Evolutionary conservation across 2,329 filamentous ascomycete species (phyloP), one percentile per base, ranked within the genome.

Genomic region (Paraconiothyrium brasiliense): DNA sequence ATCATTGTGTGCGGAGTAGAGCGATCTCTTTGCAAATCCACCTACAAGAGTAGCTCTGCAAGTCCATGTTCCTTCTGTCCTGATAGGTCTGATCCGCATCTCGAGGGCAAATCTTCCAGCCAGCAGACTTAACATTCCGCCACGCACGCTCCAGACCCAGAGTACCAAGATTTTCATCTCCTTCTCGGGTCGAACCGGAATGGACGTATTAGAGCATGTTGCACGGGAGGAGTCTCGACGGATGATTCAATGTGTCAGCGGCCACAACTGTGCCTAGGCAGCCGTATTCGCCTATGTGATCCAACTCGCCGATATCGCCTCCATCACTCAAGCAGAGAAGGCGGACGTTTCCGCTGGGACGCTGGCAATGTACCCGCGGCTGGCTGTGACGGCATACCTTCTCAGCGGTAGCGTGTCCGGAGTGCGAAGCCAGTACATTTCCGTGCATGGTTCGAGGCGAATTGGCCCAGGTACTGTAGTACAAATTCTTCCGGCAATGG

Each of bases 221-320:
- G 64, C 56, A 63, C 49, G 58, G 64, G 63, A 67, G 47, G 51
- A 67, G 47, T 37, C 67, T 70, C 62, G 65, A 60, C 64, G 65
- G 54, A 62, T 54, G 50, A 71, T 72, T 71, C 67, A 64, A 73
- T 75, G 72, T 74, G 76, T 78, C 76, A 78, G 74, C 75, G 70
- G 70, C 72, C 68, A 66, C 61, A 64, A 59, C 68, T 61, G 61
- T 57, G 59, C 60, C 66, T 67, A 59, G 62, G 47, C 64, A 52
- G 55, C 60, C 60, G 51, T 61, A 54, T n/a, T 58, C 59, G 58
- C 57, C 34, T 48, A 34, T 34, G 51, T 39, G 22, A 20, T n/a
- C 55, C 61, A 65, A 57, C 59, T 56, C 68, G 73, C 76, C 76
- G 76, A 78, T 76, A 71, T 78, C 76, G 76, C 76, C 66, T 72